Base-by-base conservation (phyloP, 2,329 filamentous ascomycete species). In the Exophiala xenobiotica region DNA sequence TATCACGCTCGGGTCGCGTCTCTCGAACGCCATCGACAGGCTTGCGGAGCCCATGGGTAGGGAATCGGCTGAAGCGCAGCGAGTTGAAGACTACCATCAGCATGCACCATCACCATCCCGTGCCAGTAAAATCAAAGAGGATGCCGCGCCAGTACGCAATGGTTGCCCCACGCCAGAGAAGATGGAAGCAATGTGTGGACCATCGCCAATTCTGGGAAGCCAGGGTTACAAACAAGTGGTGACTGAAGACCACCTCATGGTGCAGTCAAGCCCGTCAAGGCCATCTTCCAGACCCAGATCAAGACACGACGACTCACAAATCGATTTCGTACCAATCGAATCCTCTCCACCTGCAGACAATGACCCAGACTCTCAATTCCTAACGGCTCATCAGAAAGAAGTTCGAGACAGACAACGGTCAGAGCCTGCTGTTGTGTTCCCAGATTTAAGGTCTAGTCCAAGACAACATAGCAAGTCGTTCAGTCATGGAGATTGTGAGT, bases 371-470 rank as follows among this genome's bases (percentile, higher is more conserved):
- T 89, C 87, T 0, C 89, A 93, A 61, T 70, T 84, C 14, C 72
- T 95, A 42, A 95, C 90, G 0, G 87, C 91, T 27, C 80, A 83
- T 37, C 90, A 95, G 66, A 85, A 79, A 62, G 89, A 95, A 62
- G 82, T 92, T 35, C 80, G 83, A 39, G 83, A 88, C 61, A 78
- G 86, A 43, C 89, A 95, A 65, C 78, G 78, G 39, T 69, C 69
- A 6, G 82, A 86, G 57, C 80, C 79, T 19, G 79, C 81, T 4
- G 77, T 77, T 0, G 74, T 92, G 56, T 92, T 90, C 60, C 77
- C 86, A 1, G 81, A 85, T 16, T 75, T 91, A 20, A 76, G 76
- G 23, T 85, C 83, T 1, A 85, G 78, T 56, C 73, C 77, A 24
- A 57, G 40, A 37, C 37, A 33, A n/a, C 50, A 46, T 24, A 45